Base-by-base conservation (phyloP, 305 asterid genomes). In the Plantago lanceolata region DNA sequence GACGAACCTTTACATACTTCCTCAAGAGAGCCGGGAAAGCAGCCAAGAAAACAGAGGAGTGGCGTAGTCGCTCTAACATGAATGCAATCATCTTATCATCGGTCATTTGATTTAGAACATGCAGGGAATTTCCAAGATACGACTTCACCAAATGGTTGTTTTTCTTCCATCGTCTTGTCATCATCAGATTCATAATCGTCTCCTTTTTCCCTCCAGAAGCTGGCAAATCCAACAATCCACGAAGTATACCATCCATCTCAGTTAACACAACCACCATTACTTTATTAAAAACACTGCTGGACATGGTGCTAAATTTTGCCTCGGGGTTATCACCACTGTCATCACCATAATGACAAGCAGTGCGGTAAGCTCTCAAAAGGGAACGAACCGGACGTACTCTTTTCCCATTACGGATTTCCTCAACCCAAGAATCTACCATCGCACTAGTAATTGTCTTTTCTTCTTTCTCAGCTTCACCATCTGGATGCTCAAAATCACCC, bases 261-360 rank as follows among this genome's bases (percentile, higher is more conserved):
- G 72, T 89, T 68, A 93, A 72, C 61, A 87, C 96, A 85, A 87
- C 82, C 65, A 80, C 29, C 96, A 89, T 93, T 66, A 93, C 82
- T 74, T 87, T 87, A 73, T 93, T 85, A 75, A 93, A 93, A 69
- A 93, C 95, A 44, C 72, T 43, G 71, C 97, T 85, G 29, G 98
- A 87, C 98, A 93, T 87, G 48, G 76, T 79, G 67, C 84, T 83
- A 65, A 82, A 82, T 76, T 80, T 84, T 35, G 79, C 67, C 0
- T 76, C 58, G n/a, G 87, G 69, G 64, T 93, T 92, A 68, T 77
- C 83, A 15, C 77, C 92, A 73, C 62, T 70, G 49, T 93, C 98
- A 74, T 93, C 98, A 9, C 96, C 97, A 68, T 85, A 93, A 73
- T 89, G 96, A 64, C 97, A 89, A 71, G 97, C 97, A 72, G 82